Conservation (phyloP, 371 early-diverging fungal genomes). For the Mucor plumbeus region DNA sequence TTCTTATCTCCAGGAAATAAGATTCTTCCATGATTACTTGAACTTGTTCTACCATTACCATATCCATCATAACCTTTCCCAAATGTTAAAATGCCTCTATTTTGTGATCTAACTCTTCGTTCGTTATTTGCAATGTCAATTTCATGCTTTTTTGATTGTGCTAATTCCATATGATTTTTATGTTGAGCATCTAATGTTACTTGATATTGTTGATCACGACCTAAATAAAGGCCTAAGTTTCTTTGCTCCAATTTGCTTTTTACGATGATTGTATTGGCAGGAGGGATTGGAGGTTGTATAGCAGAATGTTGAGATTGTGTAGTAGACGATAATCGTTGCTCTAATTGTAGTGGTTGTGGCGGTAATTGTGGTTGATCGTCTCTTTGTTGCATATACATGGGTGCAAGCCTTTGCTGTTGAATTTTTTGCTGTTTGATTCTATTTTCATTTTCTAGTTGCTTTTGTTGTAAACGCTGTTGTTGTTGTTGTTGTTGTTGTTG, state of each 20-base stretch:
- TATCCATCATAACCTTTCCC: slow-evolving; percentile 49
- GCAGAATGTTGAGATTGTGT: not conserved
- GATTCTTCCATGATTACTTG: slow-evolving; percentile 18
- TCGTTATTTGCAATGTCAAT: slow-evolving; percentile 41
- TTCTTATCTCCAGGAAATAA: slow-evolving; percentile 46
- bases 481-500: not conserved
- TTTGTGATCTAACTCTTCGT: slow-evolving; percentile 35
- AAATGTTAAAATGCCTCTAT: slow-evolving; percentile 36
- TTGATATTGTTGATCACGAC: slow-evolving; percentile 45
- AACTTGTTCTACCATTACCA: slow-evolving; percentile 37
- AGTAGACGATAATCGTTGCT: not conserved
- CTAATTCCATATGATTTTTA: slow-evolving; percentile 46
- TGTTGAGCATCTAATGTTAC: slow-evolving; percentile 44
- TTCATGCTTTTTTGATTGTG: slow-evolving; percentile 45
- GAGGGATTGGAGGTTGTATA: slow-evolving; percentile 2
- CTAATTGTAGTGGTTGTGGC: not conserved
- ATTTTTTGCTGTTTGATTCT: slow-evolving; percentile 1
- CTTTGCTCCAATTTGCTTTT: slow-evolving; percentile 15
- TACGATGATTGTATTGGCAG: slow-evolving; percentile 5
- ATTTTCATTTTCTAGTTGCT: not conserved
- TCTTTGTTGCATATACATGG: slow-evolving; percentile 5
- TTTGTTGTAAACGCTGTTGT: too few species aligned
- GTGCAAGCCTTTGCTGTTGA: not conserved
- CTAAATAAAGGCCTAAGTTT: slow-evolving; percentile 33
- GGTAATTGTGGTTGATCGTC: not conserved